Evolutionary conservation across 2,329 filamentous ascomycete species (phyloP), one percentile per base, ranked within the genome.

Genomic region (Dothideomycetes sp.): DNA sequence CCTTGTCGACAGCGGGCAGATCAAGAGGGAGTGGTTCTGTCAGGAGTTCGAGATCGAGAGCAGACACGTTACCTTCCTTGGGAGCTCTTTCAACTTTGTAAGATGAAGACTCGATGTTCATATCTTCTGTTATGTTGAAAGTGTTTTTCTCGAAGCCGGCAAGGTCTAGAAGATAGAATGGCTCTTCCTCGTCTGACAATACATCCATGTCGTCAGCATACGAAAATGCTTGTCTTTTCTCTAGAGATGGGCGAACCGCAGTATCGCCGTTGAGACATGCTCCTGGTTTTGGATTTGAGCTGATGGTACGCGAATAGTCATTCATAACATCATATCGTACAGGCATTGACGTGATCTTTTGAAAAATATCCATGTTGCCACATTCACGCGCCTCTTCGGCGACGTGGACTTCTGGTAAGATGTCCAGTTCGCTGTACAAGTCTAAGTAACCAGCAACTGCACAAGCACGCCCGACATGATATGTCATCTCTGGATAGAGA

Each of bases 301-400:
- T 40, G 4, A 59, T 43, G 1, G 46, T 48, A 2, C 50, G 35
- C 2, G 39, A 47, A 41, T 62, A 64, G 45, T 67, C 64, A 42
- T 67, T 48, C 58, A 66, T 62, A 17, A 63, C 47, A 1, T 29
- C 34, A 40, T 57, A 65, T n/a, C 51, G 47, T 5, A 47, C 17
- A 1, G 49, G 44, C 1, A 39, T 10, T 1, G 40, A 32, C 48
- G 64, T 59, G 17, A 66, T 59, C 15, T 37, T 11, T 2, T 48
- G 34, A 20, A 35, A 50, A 25, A 51, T 47, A 8, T 27, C 43
- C 16, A 42, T n/a, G 13, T 32, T 44, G 12, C 48, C 48, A 22
- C 25, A 34, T 12, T 64, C 59, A 4, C 58, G 52, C 6, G 63
- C 63, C 44, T 67, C 64, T 38, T 65, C 64, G 1, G 63, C 63